Evolutionary conservation across 495 filamentous ascomycete species (phyloP).

Genomic region (Penicillium steckii): DNA sequence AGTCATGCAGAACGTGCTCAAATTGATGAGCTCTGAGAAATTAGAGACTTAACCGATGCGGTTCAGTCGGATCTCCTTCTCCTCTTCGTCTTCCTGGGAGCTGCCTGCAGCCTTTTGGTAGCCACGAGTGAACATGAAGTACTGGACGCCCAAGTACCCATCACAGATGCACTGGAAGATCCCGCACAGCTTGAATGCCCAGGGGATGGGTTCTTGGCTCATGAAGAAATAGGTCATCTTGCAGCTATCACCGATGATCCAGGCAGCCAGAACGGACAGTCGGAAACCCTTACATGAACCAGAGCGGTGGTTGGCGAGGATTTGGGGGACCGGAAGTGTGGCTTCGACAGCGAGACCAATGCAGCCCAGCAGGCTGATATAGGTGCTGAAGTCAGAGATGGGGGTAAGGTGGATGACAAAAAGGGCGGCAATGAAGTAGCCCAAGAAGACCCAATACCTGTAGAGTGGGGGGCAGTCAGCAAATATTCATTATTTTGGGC

Average conservation of each 20-base stretch:
- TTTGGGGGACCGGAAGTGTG: slow-evolving; percentile 84
- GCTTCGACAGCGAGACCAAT: slow-evolving; percentile 88
- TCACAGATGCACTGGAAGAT: slow-evolving; percentile 91
- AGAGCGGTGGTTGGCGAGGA: slow-evolving; percentile 73
- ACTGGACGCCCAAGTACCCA: slow-evolving; percentile 78
- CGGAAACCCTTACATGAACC: slow-evolving; percentile 89
- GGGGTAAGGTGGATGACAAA: slow-evolving; percentile 69
- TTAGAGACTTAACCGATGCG: neutral
- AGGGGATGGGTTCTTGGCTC: slow-evolving; percentile 67
- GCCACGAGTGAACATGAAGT: slow-evolving; percentile 73
- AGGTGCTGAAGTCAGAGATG: slow-evolving; percentile 58
- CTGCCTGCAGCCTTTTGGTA: slow-evolving; percentile 20
- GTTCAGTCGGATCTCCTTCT: slow-evolving; percentile 48
- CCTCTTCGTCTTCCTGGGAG: slow-evolving; percentile 22
- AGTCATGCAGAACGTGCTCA: slow-evolving; percentile 8
- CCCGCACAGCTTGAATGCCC: slow-evolving; percentile 88
- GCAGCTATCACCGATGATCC: slow-evolving; percentile 89
- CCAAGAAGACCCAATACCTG: slow-evolving; percentile 87
- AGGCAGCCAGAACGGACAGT: slow-evolving; percentile 78
- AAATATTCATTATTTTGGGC: neutral
- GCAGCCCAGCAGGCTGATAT: slow-evolving; percentile 73
- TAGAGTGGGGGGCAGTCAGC: slow-evolving; percentile 3
- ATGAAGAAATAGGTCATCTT: slow-evolving; percentile 95
- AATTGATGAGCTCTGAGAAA: neutral
- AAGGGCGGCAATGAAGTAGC: slow-evolving; percentile 65